Evolutionary conservation across 192 early-diverging fungal genomes (phyloP), one percentile per base, ranked within the genome.

Genomic region (Backusella tarrabulga): DNA sequence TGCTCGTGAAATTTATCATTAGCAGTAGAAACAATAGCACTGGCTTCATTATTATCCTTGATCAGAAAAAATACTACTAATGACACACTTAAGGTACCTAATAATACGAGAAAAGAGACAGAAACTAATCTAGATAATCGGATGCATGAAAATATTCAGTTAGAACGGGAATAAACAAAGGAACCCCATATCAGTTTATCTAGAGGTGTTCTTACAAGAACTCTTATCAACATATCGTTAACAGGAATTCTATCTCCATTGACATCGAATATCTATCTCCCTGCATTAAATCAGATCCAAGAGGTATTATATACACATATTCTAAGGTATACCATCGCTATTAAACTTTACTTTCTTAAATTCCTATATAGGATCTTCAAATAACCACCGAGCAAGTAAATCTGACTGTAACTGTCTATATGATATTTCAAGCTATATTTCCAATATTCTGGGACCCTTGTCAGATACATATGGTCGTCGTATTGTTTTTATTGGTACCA

Each of bases 41-140:
- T 84, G 2, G 84, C 79, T n/a, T 77, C 68, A 1, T 80, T 77
- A 34, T 81, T 67, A n/a, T 77, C 78, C 8, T 83, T 84, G 60
- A 90, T 72, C 35, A 80, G n/a, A 44, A 4, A 44, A 44, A 14
- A 44, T 44, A 15, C 4, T 44, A 44, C 12, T 44, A 14, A 44
- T 15, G 17, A 44, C 14, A 17, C 38, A 0, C 11, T 40, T 40
- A 40, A 40, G 4, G 38, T 40, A 11, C 38, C 11, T 11, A 5
- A 11, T 11, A 11, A 40, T 40, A 11, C 38, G 38, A 11, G 11
- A 40, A 11, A 11, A 40, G 38, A 40, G 3, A 40, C 9, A 40
- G 38, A 40, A 40, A 40, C 8, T 40, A 1, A 40, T 40, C 38
- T 11, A 40, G 1, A 8, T 40, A 40, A 11, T 0, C 38, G 1